Conservation (phyloP, 1,139 yeast species). For the Taiozyma sp. region DNA sequence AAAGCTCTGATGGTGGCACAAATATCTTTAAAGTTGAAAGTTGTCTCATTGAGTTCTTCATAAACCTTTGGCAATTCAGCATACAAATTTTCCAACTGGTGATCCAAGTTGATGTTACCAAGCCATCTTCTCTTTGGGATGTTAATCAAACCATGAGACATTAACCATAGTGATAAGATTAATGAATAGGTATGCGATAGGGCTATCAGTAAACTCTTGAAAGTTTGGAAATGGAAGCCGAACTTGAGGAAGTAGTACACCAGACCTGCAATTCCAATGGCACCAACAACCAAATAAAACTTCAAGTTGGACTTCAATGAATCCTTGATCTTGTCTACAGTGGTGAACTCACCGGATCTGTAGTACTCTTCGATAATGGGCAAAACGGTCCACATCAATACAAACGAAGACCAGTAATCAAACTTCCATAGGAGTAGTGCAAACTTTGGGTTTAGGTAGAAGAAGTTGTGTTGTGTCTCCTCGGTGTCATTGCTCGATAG, state of each 20-base stretch:
- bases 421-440: conserved; percentile 62
- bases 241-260: conserved; percentile 58
- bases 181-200: conserved; percentile 77
- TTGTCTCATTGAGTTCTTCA: conserved; percentile 63
- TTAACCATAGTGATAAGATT: conserved; percentile 72
- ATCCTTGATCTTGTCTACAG: conserved; percentile 43
- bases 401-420: conserved; percentile 78
- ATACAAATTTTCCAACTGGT: conserved; percentile 42
- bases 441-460: conserved; percentile 41
- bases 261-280: conserved; percentile 48
- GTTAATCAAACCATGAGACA: conserved; percentile 77
- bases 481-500: conserved; percentile 32
- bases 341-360: conserved; percentile 61
- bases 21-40: conserved; percentile 58
- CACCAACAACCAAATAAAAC: conserved; percentile 57
- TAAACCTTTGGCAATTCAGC: conserved; percentile 51
- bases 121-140: conserved; percentile 58
- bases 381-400: conserved; percentile 66
- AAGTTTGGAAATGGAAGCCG: conserved; percentile 52
- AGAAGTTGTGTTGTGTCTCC: conserved; percentile 24
- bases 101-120: conserved; percentile 35
- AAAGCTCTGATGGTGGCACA: conserved; percentile 54
- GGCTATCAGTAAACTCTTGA: conserved; percentile 70
- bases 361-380: conserved; percentile 74
- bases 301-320: conserved; percentile 53